These are phyloP conservation scores for Insectozyma bohioensis DNA, from an alignment of 1,139 yeast genomes.

Conservation along the genomic window DNA sequence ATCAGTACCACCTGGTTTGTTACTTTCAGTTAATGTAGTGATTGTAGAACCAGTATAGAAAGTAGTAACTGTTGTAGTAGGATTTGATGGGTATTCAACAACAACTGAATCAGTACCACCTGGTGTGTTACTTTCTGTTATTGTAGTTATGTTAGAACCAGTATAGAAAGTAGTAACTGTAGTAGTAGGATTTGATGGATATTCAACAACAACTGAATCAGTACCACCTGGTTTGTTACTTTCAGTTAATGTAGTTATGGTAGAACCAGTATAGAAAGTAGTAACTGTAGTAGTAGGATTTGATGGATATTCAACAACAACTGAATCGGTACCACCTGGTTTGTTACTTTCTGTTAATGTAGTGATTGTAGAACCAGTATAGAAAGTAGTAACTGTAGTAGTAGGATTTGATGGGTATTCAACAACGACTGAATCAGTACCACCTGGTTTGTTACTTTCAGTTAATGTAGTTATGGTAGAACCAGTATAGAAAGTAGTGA, in stretches of 20 bases:
- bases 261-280: constrained; percentile 9
- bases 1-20: constrained; percentile 14
- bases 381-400: constrained; percentile 11
- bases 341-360: constrained; percentile 10
- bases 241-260: constrained; percentile 11
- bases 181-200: constrained; percentile 15
- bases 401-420: constrained; percentile 16
- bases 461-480: constrained; percentile 2
- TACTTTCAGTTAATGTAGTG: constrained; percentile 10
- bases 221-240: constrained; percentile 13
- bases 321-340: constrained; percentile 14
- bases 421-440: constrained; percentile 19
- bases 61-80: constrained; percentile 13
- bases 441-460: constrained; percentile 7
- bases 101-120: constrained; percentile 18
- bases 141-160: constrained; percentile 6
- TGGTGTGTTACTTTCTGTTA: constrained; percentile 11
- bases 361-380: constrained; percentile 17
- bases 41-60: constrained; percentile 10
- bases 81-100: constrained; percentile 16
- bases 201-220: constrained; percentile 18
- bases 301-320: constrained; percentile 18
- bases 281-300: constrained; percentile 9
- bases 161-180: constrained; percentile 10
- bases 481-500: constrained; percentile 6